A percentile compares a stretch with the other conserved stretches of the same genome.
Conservation (phyloP, 2,329 filamentous ascomycete genomes). For the Fusarium avenaceum region DNA sequence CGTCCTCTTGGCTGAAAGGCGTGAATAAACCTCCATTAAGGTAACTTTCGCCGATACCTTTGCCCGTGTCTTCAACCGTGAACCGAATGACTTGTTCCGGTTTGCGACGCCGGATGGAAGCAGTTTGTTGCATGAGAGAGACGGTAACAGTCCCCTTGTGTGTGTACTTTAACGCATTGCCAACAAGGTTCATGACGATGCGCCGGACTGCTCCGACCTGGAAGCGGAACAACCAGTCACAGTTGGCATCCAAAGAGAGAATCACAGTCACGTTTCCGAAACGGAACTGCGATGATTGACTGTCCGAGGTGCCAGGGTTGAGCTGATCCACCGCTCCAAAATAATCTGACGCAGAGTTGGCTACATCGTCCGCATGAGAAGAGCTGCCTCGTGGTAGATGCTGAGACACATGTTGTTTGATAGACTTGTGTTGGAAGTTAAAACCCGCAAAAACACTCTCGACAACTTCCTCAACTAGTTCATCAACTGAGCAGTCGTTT, state of each 20-base stretch:
- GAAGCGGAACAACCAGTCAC: slow-evolving; percentile 65
- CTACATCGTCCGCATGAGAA: neutral
- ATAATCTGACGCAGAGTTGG: neutral
- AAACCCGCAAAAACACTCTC: slow-evolving; percentile 17
- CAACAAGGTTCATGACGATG: slow-evolving; percentile 73
- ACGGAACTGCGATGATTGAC: too few species aligned
- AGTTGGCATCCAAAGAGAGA: neutral
- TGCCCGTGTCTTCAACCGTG: neutral
- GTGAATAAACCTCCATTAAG: neutral
- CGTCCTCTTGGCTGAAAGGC: slow-evolving; percentile 3
- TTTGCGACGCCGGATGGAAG: neutral
- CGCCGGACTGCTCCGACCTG: slow-evolving; percentile 64
- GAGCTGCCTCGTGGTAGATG: too few species aligned
- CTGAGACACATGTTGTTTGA: neutral
- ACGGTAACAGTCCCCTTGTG: accelerated
- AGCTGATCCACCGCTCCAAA: slow-evolving; percentile 1
- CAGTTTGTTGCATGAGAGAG: neutral
- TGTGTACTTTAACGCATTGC: slow-evolving; percentile 72
- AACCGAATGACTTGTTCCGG: neutral
- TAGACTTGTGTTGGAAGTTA: neutral
- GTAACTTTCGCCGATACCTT: neutral
- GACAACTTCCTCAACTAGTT: slow-evolving; percentile 2
- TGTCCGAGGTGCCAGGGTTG: too few species aligned
- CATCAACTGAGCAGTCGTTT: neutral
- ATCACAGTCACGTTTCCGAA: neutral